These are phyloP conservation scores for Claviceps africana DNA, from an alignment of 2,329 filamentous ascomycete genomes.

Conservation along the genomic window DNA sequence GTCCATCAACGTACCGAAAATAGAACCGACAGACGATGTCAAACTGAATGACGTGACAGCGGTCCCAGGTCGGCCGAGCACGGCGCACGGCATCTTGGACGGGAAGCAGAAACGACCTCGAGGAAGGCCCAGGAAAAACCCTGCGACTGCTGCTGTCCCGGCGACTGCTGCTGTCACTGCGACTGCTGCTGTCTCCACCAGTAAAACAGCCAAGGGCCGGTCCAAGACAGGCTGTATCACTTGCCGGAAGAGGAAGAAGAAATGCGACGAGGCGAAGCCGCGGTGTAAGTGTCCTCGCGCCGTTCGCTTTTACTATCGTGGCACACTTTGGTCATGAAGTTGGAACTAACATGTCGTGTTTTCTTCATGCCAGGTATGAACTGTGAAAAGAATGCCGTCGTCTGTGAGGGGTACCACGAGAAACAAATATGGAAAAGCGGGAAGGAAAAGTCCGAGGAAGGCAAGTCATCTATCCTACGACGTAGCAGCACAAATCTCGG, in stretches of 20 bases:
- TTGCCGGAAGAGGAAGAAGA: slow-evolving; percentile 56
- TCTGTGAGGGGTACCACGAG: slow-evolving; percentile 80
- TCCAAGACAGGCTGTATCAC: slow-evolving; percentile 58
- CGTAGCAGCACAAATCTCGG: neutral
- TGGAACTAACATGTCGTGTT: neutral
- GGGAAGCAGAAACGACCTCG: slow-evolving; percentile 50
- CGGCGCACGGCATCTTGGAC: slow-evolving; percentile 13
- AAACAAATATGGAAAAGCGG: slow-evolving; percentile 81
- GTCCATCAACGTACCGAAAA: slow-evolving; percentile 35
- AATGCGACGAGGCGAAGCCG: slow-evolving; percentile 56
- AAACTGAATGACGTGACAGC: slow-evolving; percentile 38
- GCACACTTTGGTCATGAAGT: neutral
- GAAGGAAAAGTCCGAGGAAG: slow-evolving; percentile 59
- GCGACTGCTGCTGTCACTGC: slow-evolving; percentile 45
- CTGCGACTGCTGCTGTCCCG: slow-evolving; percentile 43
- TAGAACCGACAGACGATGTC: slow-evolving; percentile 42
- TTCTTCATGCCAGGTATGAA: slow-evolving; percentile 48
- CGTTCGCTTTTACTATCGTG: neutral
- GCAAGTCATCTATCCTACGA: slow-evolving; percentile 21
- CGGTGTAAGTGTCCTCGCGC: slow-evolving; percentile 31
- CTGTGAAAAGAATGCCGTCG: slow-evolving; percentile 84
- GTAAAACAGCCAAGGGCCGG: slow-evolving; percentile 64
- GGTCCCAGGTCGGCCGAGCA: slow-evolving; percentile 14
- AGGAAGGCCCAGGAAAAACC: slow-evolving; percentile 72
- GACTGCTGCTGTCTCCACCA: slow-evolving; percentile 38